These are phyloP conservation scores for Brassica juncea DNA, from an alignment of 345 rosid species.

Conservation along the genomic window DNA sequence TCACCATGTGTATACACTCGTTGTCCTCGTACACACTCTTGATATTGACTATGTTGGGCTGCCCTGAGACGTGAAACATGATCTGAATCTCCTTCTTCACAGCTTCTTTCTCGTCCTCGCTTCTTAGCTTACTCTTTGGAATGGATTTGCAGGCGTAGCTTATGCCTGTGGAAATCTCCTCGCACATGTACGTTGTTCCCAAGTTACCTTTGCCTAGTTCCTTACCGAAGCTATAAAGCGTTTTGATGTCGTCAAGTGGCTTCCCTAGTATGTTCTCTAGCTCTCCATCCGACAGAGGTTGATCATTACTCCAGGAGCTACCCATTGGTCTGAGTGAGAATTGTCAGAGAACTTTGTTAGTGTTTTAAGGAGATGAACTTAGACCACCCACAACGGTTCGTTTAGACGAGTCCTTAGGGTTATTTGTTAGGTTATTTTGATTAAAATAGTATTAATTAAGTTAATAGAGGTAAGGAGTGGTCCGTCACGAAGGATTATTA, in stretches of 20 bases:
- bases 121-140: neutral
- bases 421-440: too few relatives aligned
- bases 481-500: too few relatives aligned
- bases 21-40: neutral
- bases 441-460: too few relatives aligned
- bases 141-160: neutral
- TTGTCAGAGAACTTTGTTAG: neutral
- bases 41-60: neutral
- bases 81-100: neutral
- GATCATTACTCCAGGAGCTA: neutral
- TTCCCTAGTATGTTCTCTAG: slow-evolving; percentile 51
- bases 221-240: slow-evolving; percentile 48
- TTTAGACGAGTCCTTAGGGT: too few relatives aligned
- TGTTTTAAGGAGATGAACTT: neutral
- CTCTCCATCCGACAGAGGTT: neutral
- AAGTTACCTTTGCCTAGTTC: slow-evolving; percentile 61
- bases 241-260: slow-evolving; percentile 60
- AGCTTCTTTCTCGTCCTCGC: neutral
- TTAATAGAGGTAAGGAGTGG: too few relatives aligned
- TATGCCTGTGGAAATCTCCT: neutral
- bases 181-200: neutral
- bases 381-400: too few relatives aligned
- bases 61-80: neutral
- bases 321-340: neutral
- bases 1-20: neutral